Percentiles rank a stretch among this genome's conserved stretches.
These are phyloP conservation scores for Protomyces gravidus DNA, from an alignment of 1,139 yeast genomes.

Conservation along the genomic window DNA sequence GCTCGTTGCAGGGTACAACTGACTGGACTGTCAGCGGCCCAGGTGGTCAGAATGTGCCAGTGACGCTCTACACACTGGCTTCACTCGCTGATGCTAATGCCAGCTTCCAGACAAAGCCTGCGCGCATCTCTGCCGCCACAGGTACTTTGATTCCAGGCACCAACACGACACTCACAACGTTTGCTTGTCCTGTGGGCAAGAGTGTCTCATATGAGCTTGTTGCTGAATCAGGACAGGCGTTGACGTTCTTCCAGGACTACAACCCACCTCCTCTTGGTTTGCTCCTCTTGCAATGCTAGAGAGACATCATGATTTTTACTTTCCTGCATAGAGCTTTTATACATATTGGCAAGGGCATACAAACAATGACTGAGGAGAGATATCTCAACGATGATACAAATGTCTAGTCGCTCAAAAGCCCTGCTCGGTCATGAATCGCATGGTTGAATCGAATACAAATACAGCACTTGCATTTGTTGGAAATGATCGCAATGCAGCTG, in stretches of 20 bases:
- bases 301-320: neutral
- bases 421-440: constrained; percentile 45
- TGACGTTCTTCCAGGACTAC: constrained; percentile 24
- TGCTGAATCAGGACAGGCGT: constrained; percentile 6
- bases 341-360: neutral
- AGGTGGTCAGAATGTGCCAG: constrained; percentile 3
- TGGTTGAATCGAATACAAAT: constrained; percentile 80
- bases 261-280: constrained; percentile 16
- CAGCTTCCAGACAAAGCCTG: constrained; percentile 16
- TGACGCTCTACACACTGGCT: constrained; percentile 20
- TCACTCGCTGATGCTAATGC: constrained; percentile 18
- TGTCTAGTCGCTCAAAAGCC: neutral
- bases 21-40: constrained; percentile 1
- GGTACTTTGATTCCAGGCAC: constrained; percentile 15
- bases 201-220: constrained; percentile 22
- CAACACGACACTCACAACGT: constrained; percentile 21
- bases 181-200: constrained; percentile 24
- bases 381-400: no score
- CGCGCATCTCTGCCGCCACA: constrained; percentile 13
- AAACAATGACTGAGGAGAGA: neutral
- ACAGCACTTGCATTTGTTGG: constrained; percentile 93
- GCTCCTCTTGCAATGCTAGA: neutral
- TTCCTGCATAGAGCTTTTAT: neutral
- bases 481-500: constrained; percentile 62
- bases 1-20: constrained; percentile 16